Evolutionary conservation across 257 asterid species (phyloP), one percentile per base, ranked within the genome.

Genomic region (Penstemon davidsonii): DNA sequence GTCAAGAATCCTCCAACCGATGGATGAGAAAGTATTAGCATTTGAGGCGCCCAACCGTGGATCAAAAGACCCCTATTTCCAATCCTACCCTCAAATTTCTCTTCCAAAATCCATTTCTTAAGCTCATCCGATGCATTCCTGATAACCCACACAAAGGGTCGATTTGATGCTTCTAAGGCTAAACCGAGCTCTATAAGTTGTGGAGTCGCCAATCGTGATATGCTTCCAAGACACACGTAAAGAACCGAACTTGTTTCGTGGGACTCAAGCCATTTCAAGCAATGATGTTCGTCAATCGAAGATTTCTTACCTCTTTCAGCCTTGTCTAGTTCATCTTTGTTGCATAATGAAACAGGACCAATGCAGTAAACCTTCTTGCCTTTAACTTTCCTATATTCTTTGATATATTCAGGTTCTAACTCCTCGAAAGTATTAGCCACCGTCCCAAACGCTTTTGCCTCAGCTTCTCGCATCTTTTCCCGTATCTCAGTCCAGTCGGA

Each of bases 301-400:
- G n/a, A n/a, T n/a, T n/a, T n/a, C n/a, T n/a, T n/a, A n/a, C n/a
- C n/a, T n/a, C n/a, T n/a, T n/a, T n/a, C n/a, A n/a, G n/a, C n/a
- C n/a, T n/a, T n/a, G n/a, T n/a, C n/a, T n/a, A n/a, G n/a, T n/a
- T n/a, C n/a, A n/a, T n/a, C n/a, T n/a, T n/a, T n/a, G n/a, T n/a
- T n/a, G n/a, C n/a, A n/a, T n/a, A n/a, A n/a, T n/a, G n/a, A n/a
- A 74, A 84, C 86, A 4, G 86, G 88, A 2, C 88, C 88, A 13
- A 84, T 55, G 8, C 80, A 68, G 86, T 86, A 84, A 5, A 76
- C 63, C 0, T 64, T 76, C 43, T 41, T 67, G 52, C 72, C 73
- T 50, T 40, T 82, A 5, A 54, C 67, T 54, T 73, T 69, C 38
- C 11, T n/a, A 5, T 74, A 76, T 55, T 73, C 78, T 25, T 71